Percentiles rank a stretch among this genome's conserved stretches.
These are phyloP conservation scores for Suhomyces kunorum DNA, from an alignment of 1,139 yeast species.

Conservation along the genomic window DNA sequence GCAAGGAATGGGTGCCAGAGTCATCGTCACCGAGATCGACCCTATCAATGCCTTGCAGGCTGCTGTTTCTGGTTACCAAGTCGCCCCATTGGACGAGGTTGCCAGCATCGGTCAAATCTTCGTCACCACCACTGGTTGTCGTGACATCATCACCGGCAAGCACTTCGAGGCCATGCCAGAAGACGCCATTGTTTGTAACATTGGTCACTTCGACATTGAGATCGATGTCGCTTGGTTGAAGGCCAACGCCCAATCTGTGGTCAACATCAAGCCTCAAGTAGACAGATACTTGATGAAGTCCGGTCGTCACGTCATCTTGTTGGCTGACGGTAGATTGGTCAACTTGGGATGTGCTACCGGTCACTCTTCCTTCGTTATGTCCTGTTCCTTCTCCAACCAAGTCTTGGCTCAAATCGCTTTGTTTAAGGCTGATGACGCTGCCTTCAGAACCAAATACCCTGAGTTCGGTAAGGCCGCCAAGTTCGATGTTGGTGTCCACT, in stretches of 20 bases:
- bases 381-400: slow-evolving; percentile 99
- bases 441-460: slow-evolving; percentile 77
- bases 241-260: slow-evolving; percentile 84
- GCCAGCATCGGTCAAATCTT: slow-evolving; percentile 94
- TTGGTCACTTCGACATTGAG: slow-evolving; percentile 99
- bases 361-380: slow-evolving; percentile 99
- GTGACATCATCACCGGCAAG: slow-evolving; percentile 91
- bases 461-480: slow-evolving; percentile 95
- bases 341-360: slow-evolving; percentile 99
- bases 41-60: slow-evolving; percentile 99
- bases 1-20: slow-evolving; percentile 99
- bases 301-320: slow-evolving; percentile 94
- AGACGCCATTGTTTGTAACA: slow-evolving; percentile 99
- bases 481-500: slow-evolving; percentile 91
- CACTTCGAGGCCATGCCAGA: slow-evolving; percentile 96
- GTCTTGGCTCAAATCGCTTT: slow-evolving; percentile 99
- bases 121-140: slow-evolving; percentile 99
- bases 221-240: slow-evolving; percentile 98
- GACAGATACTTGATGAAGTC: slow-evolving; percentile 91
- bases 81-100: slow-evolving; percentile 93
- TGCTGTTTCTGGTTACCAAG: slow-evolving; percentile 99
- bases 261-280: slow-evolving; percentile 99
- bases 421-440: slow-evolving; percentile 83
- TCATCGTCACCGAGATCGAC: slow-evolving; percentile 94
- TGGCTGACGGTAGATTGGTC: slow-evolving; percentile 99